phyloP scores from a whole-genome alignment of 495 filamentous ascomycete species.

The Podospora comata region DNA sequence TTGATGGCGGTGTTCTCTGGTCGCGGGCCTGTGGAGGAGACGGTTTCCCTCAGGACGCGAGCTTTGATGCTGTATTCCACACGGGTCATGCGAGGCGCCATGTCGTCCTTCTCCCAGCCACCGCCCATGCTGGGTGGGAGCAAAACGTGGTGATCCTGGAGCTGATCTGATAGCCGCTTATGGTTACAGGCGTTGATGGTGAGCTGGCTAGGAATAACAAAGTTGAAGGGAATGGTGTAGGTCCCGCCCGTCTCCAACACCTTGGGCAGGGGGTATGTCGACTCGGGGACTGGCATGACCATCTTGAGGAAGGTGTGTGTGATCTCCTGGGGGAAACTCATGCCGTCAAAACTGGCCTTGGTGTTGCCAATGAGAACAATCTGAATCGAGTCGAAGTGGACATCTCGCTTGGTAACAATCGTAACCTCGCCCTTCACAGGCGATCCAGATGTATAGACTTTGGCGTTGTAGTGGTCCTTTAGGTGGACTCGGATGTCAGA shows the following conservation, averaged over 20 bases:
- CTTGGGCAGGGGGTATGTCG: conserved; percentile 65
- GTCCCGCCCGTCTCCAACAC: conserved; percentile 62
- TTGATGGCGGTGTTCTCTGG: conserved; percentile 13
- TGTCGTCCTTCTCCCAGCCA: conserved; percentile 70
- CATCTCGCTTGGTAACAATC: conserved; percentile 58
- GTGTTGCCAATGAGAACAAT: conserved; percentile 74
- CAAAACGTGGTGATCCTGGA: conserved; percentile 69
- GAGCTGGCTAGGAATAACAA: conserved; percentile 76
- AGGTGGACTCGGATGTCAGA: conserved; percentile 44
- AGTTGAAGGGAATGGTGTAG: conserved; percentile 80
- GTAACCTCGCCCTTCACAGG: conserved; percentile 49
- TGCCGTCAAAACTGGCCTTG: conserved; percentile 41
- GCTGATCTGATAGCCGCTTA: conserved; percentile 45
- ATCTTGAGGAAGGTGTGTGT: conserved; percentile 72
- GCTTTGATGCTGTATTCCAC: conserved; percentile 73
- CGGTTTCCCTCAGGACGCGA: conserved; percentile 44
- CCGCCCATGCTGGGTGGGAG: conserved; percentile 76
- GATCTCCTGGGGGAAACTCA: conserved; percentile 42
- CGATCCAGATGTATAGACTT: conserved; percentile 50
- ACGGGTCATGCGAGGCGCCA: conserved; percentile 75
- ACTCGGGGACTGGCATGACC: conserved; percentile 69
- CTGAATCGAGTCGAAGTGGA: conserved; percentile 73
- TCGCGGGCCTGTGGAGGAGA: background rate
- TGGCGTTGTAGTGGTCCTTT: conserved; percentile 45
- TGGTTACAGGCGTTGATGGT: conserved; percentile 54